Evolutionary conservation across 352 stramenopile species (phyloP).

Genomic region (Globisporangium solare): DNA sequence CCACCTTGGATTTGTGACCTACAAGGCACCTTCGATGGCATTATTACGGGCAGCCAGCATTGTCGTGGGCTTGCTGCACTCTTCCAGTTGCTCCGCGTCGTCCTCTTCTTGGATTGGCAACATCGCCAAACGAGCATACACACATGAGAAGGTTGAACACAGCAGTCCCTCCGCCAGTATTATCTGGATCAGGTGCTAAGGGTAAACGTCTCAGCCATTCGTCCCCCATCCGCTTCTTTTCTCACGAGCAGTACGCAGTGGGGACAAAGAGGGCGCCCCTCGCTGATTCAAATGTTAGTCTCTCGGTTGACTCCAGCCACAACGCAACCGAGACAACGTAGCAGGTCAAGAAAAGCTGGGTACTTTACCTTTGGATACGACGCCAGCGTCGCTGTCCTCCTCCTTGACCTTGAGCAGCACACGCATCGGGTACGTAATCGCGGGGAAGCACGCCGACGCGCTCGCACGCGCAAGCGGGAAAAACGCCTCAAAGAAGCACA

Average conservation of each 20-base stretch:
- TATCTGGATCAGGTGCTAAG: slow-evolving; percentile 67
- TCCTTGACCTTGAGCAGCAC: slow-evolving; percentile 15
- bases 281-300: slow-evolving; percentile 37
- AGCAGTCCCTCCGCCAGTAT: slow-evolving; percentile 59
- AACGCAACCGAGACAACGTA: slow-evolving; percentile 1
- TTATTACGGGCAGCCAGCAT: not conserved
- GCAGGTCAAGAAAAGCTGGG: not conserved
- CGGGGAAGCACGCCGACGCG: not conserved
- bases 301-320: not conserved
- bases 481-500: slow-evolving; percentile 50
- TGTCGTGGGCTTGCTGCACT: too few relatives aligned
- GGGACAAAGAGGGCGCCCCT: slow-evolving; percentile 39
- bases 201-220: slow-evolving; percentile 56
- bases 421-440: slow-evolving; percentile 6
- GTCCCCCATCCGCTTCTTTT: slow-evolving; percentile 1
- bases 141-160: slow-evolving; percentile 25
- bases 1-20: too few relatives aligned
- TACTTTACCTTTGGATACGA: slow-evolving; percentile 14
- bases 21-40: not conserved
- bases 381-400: not conserved
- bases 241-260: not conserved
- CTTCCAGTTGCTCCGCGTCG: too few relatives aligned
- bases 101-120: not conserved
- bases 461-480: slow-evolving; percentile 22
- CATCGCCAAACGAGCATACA: slow-evolving; percentile 13